Conservation (phyloP, 2,329 filamentous ascomycete genomes). For the Paradendryphiella salina region DNA sequence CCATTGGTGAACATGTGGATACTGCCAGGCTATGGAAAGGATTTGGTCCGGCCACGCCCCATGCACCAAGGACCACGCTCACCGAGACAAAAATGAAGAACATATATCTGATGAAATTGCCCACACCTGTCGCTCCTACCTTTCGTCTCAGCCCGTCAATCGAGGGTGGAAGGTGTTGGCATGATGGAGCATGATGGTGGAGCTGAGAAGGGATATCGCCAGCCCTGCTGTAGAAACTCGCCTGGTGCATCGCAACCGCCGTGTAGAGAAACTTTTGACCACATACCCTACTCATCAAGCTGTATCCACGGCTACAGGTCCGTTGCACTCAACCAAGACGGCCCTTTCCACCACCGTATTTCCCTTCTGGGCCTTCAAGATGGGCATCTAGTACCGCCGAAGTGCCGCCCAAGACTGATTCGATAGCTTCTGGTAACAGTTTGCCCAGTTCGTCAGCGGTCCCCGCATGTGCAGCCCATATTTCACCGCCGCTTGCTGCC, state of each 20-base stretch:
- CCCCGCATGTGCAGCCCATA: constrained; percentile 64
- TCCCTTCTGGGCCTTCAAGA: constrained; percentile 60
- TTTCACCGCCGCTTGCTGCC: constrained; percentile 64
- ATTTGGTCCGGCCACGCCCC: constrained; percentile 20
- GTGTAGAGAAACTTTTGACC: too few relatives aligned
- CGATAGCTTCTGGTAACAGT: constrained; percentile 61
- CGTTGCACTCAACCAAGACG: constrained; percentile 2
- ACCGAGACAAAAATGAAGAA: constrained; percentile 9
- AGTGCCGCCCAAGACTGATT: constrained; percentile 59
- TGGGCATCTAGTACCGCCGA: constrained; percentile 67
- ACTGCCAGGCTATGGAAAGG: constrained; percentile 22
- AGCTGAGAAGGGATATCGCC: too few relatives aligned
- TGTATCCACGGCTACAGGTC: not conserved
- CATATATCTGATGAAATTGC: constrained; percentile 16
- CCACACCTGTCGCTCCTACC: constrained; percentile 15
- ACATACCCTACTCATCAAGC: too few relatives aligned
- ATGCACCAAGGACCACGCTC: constrained; percentile 9
- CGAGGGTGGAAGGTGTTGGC: not conserved
- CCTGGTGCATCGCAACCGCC: too few relatives aligned
- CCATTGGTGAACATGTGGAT: not conserved
- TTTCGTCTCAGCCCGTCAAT: constrained; percentile 9
- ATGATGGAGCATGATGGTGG: too few relatives aligned
- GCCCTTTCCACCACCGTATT: constrained; percentile 50
- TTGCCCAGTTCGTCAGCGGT: constrained; percentile 60
- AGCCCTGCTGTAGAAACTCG: too few relatives aligned